Conservation (phyloP, 129 eudicot species). For the Arctium minus region DNA sequence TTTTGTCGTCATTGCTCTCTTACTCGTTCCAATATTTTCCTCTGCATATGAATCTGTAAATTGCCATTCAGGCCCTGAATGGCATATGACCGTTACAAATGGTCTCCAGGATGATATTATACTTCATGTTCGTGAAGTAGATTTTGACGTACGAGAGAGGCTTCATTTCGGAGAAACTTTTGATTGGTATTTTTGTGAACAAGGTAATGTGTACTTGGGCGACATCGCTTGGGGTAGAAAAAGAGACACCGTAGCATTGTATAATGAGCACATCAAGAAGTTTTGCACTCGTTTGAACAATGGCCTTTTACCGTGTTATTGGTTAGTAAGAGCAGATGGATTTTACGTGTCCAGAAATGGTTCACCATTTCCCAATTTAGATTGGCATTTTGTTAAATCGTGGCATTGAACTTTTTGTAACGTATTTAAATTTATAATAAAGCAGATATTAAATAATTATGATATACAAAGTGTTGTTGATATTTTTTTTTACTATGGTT, state of each 20-base stretch:
- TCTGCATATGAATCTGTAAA: neutral
- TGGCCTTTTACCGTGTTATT: neutral
- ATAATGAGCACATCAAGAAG: neutral
- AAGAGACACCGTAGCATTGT: neutral
- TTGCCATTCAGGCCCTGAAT: neutral
- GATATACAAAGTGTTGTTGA: no score
- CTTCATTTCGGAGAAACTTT: neutral
- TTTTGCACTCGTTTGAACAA: no score
- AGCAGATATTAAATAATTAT: no score
- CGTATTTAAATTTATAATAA: no score
- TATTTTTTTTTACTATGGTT: no score
- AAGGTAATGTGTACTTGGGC: neutral
- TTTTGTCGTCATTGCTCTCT: neutral
- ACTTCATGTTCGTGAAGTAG: no score
- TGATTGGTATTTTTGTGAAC: slow-evolving; percentile 4
- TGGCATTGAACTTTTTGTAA: neutral
- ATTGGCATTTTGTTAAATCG: neutral
- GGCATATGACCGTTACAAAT: neutral
- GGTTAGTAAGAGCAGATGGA: neutral
- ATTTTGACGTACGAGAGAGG: no score
- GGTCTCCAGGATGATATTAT: neutral
- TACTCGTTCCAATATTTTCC: neutral
- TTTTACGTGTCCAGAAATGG: neutral
- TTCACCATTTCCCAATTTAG: neutral
- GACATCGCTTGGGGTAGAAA: neutral